Evolutionary conservation across 306 rosid species (phyloP), one percentile per base, ranked within the genome.

Genomic region (Prunus padus): DNA sequence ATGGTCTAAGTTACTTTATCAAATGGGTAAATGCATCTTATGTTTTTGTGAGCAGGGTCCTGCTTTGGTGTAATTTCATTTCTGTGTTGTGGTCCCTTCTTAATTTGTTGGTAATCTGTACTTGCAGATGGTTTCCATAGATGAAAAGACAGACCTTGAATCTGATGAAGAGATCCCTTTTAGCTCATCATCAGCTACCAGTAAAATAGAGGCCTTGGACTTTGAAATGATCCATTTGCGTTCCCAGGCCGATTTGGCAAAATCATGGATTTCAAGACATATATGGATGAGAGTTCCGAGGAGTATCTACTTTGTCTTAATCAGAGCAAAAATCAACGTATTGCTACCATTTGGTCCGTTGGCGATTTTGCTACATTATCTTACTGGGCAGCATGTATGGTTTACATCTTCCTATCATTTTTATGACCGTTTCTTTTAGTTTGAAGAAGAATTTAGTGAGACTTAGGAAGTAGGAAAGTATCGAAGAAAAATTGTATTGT

Each of bases 281-380:
- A 40, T 77, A 12, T 71, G 82, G 42, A 77, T 73, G 4, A 80
- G 83, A 73, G 88, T 82, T 1, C 25, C 88, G 12, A 65, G 80
- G 77, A 90, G 89, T 79, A 69, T 88, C 3, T 89, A 88, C 56
- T 18, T 82, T 25, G 91, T 93, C 59, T 82, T 93, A 44, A 65
- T 93, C 70, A 87, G 69, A 80, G 93, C 98, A 31, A 93, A 91
- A 87, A 88, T 93, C 88, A 93, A 93, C 75, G 0, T 88, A 7
- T 75, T 93, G 76, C 88, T 93, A 8, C 98, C 98, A 0, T 88
- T 93, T 85, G 98, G 98, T 59, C 98, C 98, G 0, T 52, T 93
- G 67, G 98, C 98, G 1, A 88, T 93, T 14, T 71, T 89, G 75
- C 85, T 91, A 20, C 97, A 91, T 74, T 89, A 91, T 71, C 2